Percentiles rank a stretch among this genome's conserved stretches.
phyloP scores from a whole-genome alignment of 306 rosid genomes.

The Vicia villosa region DNA sequence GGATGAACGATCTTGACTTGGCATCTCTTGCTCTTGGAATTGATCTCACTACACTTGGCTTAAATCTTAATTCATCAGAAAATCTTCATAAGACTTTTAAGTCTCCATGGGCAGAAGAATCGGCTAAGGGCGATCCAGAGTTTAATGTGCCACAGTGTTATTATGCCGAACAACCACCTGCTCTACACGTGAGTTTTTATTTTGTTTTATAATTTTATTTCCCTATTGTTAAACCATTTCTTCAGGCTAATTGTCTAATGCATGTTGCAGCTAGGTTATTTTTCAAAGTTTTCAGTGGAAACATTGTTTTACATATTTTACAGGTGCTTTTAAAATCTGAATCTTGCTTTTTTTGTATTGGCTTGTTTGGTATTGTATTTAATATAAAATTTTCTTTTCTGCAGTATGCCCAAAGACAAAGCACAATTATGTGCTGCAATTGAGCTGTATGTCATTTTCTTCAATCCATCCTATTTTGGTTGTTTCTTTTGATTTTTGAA shows the following conservation, averaged over 20 bases:
- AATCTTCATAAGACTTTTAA: slow-evolving; percentile 95
- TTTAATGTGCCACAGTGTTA: slow-evolving; percentile 88
- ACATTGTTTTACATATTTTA: slow-evolving; percentile 89
- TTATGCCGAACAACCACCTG: slow-evolving; percentile 75
- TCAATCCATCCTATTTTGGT: slow-evolving; percentile 3
- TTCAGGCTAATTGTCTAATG: slow-evolving; percentile 30
- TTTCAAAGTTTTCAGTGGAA: slow-evolving; percentile 73
- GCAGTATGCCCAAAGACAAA: slow-evolving; percentile 97
- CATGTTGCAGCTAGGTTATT: slow-evolving; percentile 73
- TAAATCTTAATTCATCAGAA: slow-evolving; percentile 90
- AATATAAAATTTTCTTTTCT: slow-evolving; percentile 9
- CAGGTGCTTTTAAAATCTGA: slow-evolving; percentile 58
- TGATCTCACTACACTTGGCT: slow-evolving; percentile 89
- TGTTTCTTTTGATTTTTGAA: slow-evolving; percentile 3
- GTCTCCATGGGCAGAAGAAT: slow-evolving; percentile 98
- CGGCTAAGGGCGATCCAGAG: slow-evolving; percentile 94
- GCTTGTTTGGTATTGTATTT: not conserved
- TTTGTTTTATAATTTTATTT: slow-evolving; percentile 10
- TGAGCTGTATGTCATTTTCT: slow-evolving; percentile 76
- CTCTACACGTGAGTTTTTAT: slow-evolving; percentile 63
- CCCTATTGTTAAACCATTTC: slow-evolving; percentile 20
- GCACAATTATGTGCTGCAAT: slow-evolving; percentile 86
- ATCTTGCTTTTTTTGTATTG: not conserved
- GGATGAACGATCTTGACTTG: slow-evolving; percentile 89
- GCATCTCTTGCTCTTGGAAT: slow-evolving; percentile 96